phyloP scores from a whole-genome alignment of 345 rosid genomes.

The Euphorbia pulcherrima region DNA sequence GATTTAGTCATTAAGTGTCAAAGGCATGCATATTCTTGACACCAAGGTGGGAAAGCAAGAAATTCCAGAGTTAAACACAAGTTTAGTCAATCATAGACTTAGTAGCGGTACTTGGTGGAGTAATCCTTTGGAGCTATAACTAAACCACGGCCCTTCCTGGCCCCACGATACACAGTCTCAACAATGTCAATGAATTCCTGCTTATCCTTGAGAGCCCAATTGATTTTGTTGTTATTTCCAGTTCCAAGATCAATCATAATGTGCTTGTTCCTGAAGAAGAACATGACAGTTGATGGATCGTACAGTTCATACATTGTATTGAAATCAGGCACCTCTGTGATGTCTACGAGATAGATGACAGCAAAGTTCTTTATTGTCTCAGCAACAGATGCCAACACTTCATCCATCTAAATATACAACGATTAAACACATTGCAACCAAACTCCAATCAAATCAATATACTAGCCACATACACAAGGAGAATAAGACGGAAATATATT shows the following conservation, averaged over 20 bases:
- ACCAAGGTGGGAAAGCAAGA: neutral
- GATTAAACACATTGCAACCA: neutral
- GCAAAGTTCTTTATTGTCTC: constrained; percentile 97
- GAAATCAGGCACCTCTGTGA: constrained; percentile 82
- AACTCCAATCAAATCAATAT: neutral
- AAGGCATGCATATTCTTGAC: neutral
- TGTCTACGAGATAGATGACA: constrained; percentile 90
- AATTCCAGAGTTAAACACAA: neutral
- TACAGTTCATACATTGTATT: constrained; percentile 95
- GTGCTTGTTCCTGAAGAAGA: constrained; percentile 96
- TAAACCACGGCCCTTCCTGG: constrained; percentile 89
- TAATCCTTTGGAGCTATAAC: constrained; percentile 97
- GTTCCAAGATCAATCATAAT: constrained; percentile 98
- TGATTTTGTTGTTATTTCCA: constrained; percentile 96
- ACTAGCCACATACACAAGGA: neutral
- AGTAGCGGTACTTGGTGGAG: constrained; percentile 94
- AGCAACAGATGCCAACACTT: constrained; percentile 76
- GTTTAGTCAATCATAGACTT: neutral
- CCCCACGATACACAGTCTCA: constrained; percentile 85
- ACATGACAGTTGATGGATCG: constrained; percentile 90
- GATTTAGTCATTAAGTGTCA: neutral
- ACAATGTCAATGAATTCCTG: constrained; percentile 90
- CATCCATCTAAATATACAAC: constrained; percentile 65
- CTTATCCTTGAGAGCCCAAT: constrained; percentile 98
- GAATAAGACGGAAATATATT: neutral